Base-by-base conservation (phyloP, 2,329 filamentous ascomycete species). In the Cladorrhinum sp. region DNA sequence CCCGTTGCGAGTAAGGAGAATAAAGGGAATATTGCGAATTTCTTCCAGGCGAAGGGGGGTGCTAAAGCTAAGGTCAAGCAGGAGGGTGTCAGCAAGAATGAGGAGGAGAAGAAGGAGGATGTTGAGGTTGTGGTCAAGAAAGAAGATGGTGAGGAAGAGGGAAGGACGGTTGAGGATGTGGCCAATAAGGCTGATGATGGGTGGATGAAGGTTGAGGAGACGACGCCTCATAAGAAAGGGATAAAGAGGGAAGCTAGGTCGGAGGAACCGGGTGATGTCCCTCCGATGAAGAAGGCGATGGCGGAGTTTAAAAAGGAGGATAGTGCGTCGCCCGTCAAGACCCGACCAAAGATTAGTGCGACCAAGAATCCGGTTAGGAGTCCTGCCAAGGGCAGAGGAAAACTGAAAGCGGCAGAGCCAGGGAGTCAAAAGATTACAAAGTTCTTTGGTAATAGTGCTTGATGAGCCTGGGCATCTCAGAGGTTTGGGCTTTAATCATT, bases 21-120 rank as follows among this genome's bases (percentile, higher is more conserved):
- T 74, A 97, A 96, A 77, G 86, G 83, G 54, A 97, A 95, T 66
- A 98, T 98, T 73, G 90, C 90, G 50, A 96, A 96, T 69, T 97
- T 96, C 78, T 98, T 98, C 70, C 78, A 20, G 72, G 67, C 4
- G 81, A 80, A n/a, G 67, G 70, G 20, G 65, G 16, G 68, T 70
- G 36, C n/a, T 2, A 20, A 3, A 16, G 41, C 16, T 2, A 68
- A 70, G 50, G 60, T 60, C 2, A 68, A 70, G 60, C 22, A 73
- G 2, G 69, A 70, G 8, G 77, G 56, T 7, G 63, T 65, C 52
- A 59, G 61, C 1, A 62, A 65, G 59, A 81, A 82, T 25, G 72
- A 69, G 10, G 71, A 73, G 41, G 56, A 52, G 27, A 22, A 38
- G 18, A 49, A 36, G 23, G 48, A 61, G 51, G 41, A n/a, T n/a